Conservation (phyloP, 2,329 filamentous ascomycete genomes). For the Epichloe elymi region DNA sequence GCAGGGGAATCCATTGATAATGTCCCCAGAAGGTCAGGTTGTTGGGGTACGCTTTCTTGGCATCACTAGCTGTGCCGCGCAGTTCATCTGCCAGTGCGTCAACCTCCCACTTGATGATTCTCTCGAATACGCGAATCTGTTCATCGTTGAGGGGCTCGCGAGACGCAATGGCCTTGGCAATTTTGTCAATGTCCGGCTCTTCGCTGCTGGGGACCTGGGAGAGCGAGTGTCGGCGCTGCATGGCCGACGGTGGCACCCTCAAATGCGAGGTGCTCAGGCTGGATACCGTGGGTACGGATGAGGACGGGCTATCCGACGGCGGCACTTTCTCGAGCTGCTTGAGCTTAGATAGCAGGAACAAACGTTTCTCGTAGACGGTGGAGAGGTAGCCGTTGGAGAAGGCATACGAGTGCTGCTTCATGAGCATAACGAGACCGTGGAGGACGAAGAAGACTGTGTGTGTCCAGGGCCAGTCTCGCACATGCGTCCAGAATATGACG, state of each 20-base stretch:
- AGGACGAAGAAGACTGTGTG: slow-evolving; percentile 68
- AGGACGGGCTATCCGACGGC: slow-evolving; percentile 29
- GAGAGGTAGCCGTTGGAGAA: slow-evolving; percentile 69
- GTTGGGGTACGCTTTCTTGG: slow-evolving; percentile 45
- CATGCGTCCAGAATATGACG: slow-evolving; percentile 52
- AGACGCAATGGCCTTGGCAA: slow-evolving; percentile 49
- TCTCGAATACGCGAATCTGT: slow-evolving; percentile 50
- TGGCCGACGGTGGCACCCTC: slow-evolving; percentile 25
- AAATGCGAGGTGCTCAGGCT: slow-evolving; percentile 34
- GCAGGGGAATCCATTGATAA: slow-evolving; percentile 60
- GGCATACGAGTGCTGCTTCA: slow-evolving; percentile 73
- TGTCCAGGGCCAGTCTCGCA: slow-evolving; percentile 71
- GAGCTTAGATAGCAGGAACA: slow-evolving; percentile 32
- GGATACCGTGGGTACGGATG: slow-evolving; percentile 26
- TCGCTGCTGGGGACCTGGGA: slow-evolving; percentile 23
- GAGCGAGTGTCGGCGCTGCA: slow-evolving; percentile 29
- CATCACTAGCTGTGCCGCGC: slow-evolving; percentile 43
- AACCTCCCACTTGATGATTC: slow-evolving; percentile 56
- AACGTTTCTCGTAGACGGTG: slow-evolving; percentile 39
- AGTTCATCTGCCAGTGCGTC: slow-evolving; percentile 51
- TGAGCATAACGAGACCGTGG: slow-evolving; percentile 61
- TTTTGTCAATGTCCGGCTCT: slow-evolving; percentile 41
- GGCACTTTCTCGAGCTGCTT: slow-evolving; percentile 43
- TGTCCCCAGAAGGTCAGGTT: slow-evolving; percentile 55
- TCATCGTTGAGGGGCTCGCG: slow-evolving; percentile 44